Base-by-base conservation (phyloP, 306 rosid genomes). In the Carpinus viminea region DNA sequence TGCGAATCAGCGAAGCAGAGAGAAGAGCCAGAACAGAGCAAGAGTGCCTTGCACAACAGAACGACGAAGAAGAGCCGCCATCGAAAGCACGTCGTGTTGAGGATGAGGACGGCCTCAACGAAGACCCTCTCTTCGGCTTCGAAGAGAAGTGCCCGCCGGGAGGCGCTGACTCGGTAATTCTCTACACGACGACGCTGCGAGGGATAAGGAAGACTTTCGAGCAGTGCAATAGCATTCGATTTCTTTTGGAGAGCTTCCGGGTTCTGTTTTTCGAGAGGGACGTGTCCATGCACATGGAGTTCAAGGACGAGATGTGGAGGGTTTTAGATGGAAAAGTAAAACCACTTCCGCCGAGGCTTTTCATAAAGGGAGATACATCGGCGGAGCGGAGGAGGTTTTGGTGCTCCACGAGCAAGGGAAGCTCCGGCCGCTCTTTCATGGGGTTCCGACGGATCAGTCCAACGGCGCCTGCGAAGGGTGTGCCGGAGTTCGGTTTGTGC, bases 141-240 rank as follows among this genome's bases (percentile, higher is more conserved):
- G 86, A 80, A 38, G 92, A 86, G 53, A 93, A 87, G 51, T 90
- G 93, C 74, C 97, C 96, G 2, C 97, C 96, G 1, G 98, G 94
- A 1, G 93, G 96, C 3, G 81, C 77, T 0, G 86, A 85, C 2
- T 73, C 87, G 0, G 97, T 90, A 59, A 83, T 95, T 71, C 83
- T 95, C 62, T 95, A 95, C 96, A 85, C 99, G 5, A 95, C 99
- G 1, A 81, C 91, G 0, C 90, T 95, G 0, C 64, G 91, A 20
- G 99, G 98, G 48, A 89, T 95, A 68, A 61, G 96, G 4, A 95
- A 93, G 72, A 93, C 99, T 0, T 93, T 91, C 21, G 99, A 95
- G 36, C 88, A 92, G 8, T 95, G 99, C 88, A 85, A 74, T 80
- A 91, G 86, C 80, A 75, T 93, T 12, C 89, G 99, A 0, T 95